Conservation (phyloP, 306 rosid species). For the Ammopiptanthus mongolicus region DNA sequence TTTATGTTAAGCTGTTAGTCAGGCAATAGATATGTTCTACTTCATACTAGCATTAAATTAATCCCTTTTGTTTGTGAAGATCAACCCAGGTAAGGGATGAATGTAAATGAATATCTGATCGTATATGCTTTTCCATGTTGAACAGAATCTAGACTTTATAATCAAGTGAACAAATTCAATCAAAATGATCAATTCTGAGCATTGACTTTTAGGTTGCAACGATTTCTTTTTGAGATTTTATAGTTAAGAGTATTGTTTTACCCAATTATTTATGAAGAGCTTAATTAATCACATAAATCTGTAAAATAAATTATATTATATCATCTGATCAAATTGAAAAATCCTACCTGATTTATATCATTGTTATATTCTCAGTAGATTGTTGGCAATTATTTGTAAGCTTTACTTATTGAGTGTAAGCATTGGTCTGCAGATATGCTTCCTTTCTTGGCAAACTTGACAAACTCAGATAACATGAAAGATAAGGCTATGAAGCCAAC, state of each 20-base stretch:
- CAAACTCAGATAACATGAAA: constrained; percentile 30
- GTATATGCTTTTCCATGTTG: not conserved
- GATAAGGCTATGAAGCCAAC: constrained; percentile 52
- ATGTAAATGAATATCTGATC: not conserved
- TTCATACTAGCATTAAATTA: not conserved
- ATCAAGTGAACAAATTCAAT: not conserved
- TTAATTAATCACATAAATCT: not conserved
- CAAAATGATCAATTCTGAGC: not conserved
- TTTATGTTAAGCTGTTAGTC: not conserved
- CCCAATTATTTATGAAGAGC: not conserved
- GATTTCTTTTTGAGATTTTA: not conserved
- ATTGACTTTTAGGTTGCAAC: not conserved
- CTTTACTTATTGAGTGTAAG: constrained; percentile 17
- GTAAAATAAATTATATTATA: not conserved
- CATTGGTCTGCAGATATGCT: constrained; percentile 50
- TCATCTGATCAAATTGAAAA: not conserved
- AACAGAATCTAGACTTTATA: not conserved
- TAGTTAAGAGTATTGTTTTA: not conserved
- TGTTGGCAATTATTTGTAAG: not conserved
- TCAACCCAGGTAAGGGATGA: not conserved
- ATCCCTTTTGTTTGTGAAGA: not conserved
- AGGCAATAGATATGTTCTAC: not conserved
- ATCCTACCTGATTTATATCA: not conserved
- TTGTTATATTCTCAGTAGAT: not conserved
- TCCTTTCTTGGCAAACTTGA: constrained; percentile 60